Conservation (phyloP, 2,329 filamentous ascomycete genomes). For the Alternaria conjuncta region DNA sequence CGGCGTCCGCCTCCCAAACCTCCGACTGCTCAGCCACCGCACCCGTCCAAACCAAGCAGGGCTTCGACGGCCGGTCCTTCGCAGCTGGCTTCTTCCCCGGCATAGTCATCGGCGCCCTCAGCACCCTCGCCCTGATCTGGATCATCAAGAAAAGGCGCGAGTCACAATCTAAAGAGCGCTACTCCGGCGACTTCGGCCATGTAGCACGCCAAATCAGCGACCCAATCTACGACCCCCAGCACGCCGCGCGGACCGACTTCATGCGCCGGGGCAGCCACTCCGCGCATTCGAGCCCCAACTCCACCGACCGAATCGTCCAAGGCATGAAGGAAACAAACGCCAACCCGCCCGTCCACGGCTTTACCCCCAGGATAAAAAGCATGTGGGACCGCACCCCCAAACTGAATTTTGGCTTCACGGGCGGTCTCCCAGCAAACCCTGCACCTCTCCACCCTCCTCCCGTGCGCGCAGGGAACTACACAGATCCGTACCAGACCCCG, state of each 20-base stretch:
- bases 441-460: conserved; percentile 23
- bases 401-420: conserved; percentile 36
- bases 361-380: conserved; percentile 43
- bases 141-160: conserved; percentile 44
- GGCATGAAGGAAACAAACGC: conserved; percentile 25
- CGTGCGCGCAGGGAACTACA: conserved; percentile 35
- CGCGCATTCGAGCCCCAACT: conserved; percentile 32
- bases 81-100: conserved; percentile 49
- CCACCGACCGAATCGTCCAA: conserved; percentile 32
- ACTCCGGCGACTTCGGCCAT: conserved; percentile 48
- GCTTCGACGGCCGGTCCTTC: conserved; percentile 46
- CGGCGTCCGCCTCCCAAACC: conserved; percentile 42
- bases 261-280: conserved; percentile 41
- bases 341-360: conserved; percentile 21
- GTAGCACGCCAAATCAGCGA: conserved; percentile 48
- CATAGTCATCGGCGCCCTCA: conserved; percentile 44
- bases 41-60: conserved; percentile 21
- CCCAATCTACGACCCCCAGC: conserved; percentile 48
- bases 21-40: conserved; percentile 23
- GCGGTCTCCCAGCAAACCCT: conserved; percentile 27
- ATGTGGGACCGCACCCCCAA: conserved; percentile 46
- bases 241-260: conserved; percentile 46
- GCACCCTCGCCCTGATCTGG: conserved; percentile 42
- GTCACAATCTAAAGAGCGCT: conserved; percentile 35
- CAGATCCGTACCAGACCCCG: conserved; percentile 43